Conservation (phyloP, 1,139 yeast genomes). For the Debaryomyces nepalensis region DNA sequence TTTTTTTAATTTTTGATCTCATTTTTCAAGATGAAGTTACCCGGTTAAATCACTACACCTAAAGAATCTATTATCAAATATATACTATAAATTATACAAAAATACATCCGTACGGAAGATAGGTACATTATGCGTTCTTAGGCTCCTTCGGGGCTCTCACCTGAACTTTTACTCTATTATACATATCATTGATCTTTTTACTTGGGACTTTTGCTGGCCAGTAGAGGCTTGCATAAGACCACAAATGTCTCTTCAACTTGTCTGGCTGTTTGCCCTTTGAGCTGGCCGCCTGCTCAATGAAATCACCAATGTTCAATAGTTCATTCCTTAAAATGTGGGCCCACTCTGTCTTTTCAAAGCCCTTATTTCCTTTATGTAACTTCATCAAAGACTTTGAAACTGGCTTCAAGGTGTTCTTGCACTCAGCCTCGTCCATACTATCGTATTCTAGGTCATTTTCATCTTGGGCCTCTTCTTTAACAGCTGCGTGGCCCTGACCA, state of each 20-base stretch:
- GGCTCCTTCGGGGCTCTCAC: conserved; percentile 17
- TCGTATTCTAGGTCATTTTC: conserved; percentile 66
- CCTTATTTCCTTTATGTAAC: conserved; percentile 79
- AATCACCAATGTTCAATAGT: conserved; percentile 78
- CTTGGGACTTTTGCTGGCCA: conserved; percentile 96
- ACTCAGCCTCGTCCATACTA: conserved; percentile 78
- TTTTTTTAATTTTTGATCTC: conserved; percentile 7
- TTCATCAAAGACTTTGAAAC: conserved; percentile 75
- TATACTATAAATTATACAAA: conserved; percentile 9
- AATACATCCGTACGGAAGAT: conserved; percentile 1
- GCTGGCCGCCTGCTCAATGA: conserved; percentile 39
- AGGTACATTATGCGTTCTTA: conserved; percentile 9
- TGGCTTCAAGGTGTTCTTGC: conserved; percentile 69
- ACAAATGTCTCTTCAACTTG: conserved; percentile 67
- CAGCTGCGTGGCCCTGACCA: conserved; percentile 16
- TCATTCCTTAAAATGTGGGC: conserved; percentile 75
- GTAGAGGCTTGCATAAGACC: conserved; percentile 89
- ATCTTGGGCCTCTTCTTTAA: conserved; percentile 20
- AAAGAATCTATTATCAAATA: not conserved
- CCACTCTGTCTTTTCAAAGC: conserved; percentile 86
- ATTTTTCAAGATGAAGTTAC: conserved; percentile 9
- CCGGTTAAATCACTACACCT: too few relatives aligned
- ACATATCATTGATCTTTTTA: conserved; percentile 81
- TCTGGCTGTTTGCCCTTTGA: conserved; percentile 30
- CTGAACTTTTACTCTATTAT: conserved; percentile 57